Evolutionary conservation across 805 yeast species (phyloP), one percentile per base, ranked within the genome.

Genomic region (Priceomyces melissophilus): DNA sequence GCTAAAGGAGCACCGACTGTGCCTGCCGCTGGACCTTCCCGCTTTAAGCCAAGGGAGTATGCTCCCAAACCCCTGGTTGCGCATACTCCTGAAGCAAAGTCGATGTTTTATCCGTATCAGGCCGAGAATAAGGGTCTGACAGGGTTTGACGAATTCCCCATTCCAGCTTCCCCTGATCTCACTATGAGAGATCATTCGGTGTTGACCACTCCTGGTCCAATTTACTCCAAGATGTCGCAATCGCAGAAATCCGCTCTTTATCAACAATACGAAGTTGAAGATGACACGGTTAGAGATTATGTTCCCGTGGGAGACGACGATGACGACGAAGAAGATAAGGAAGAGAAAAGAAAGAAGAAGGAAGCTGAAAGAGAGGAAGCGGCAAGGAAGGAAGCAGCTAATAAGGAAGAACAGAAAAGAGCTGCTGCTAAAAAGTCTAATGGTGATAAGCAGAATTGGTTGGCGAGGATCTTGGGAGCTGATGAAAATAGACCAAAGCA

Each of bases 401-500:
- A 39, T 32, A 23, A 17, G 15, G 41, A 47, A 12, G 10, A 31
- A 8, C 11, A 35, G 40, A 35, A 33, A 43, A 13, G 49, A 29
- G 13, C 32, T 12, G 13, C 32, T 12, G 25, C 25, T 4, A 20
- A 20, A 20, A 29, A 29, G 8, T 14, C 13, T 7, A 23, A 34
- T 10, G 23, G 16, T 10, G 37, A 34, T 23, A 13, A 13, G 5
- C n/a, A 40, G 5, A 39, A 39, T 8, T 85, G 95, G 87, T 63
- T 84, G 44, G 34, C 20, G 5, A 69, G 33, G 27, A 63, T 58
- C 57, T 45, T 58, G 20, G 57, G 71, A 34, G 61, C 63, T 36
- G 73, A 73, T 34, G 75, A 78, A 23, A 86, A 79, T 39, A 87
- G 86, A 55, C 85, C 89, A 0, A 75, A 82, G 46, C 78, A 79